Conservation (phyloP, 1,284 basidiomycete genomes). For the Phellinidium pouzarii region DNA sequence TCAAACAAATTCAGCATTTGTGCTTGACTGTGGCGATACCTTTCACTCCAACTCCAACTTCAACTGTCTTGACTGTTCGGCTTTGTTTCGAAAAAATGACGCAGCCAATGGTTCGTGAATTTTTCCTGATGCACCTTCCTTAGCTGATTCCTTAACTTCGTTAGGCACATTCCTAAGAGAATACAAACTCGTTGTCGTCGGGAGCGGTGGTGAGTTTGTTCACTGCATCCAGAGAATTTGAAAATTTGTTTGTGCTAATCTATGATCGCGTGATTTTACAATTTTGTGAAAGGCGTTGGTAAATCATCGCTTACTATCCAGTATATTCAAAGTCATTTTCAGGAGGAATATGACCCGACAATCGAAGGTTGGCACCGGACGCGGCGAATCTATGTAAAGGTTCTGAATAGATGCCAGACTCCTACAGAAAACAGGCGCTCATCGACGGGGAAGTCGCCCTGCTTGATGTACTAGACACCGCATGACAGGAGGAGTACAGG, state of each 20-base stretch:
- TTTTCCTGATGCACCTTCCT: too few species aligned
- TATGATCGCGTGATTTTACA: background rate
- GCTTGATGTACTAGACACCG: conserved; percentile 96
- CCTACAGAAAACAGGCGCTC: conserved; percentile 91
- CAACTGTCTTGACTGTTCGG: too few species aligned
- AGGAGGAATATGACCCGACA: conserved; percentile 97
- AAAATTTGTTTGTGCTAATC: background rate
- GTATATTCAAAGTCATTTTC: conserved; percentile 96
- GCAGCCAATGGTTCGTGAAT: too few species aligned
- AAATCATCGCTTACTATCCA: conserved; percentile 97
- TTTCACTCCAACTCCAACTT: too few species aligned
- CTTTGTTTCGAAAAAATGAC: too few species aligned
- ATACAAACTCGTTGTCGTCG: conserved; percentile 96
- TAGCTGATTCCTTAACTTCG: background rate
- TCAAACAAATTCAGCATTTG: too few species aligned
- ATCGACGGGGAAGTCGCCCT: conserved; percentile 98
- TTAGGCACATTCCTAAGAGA: conserved; percentile 90
- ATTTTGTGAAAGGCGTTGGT: conserved; percentile 69
- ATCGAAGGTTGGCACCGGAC: conserved; percentile 67
- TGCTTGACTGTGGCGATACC: too few species aligned
- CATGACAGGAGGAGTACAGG: conserved; percentile 99
- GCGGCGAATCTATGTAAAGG: background rate
- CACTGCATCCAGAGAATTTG: background rate
- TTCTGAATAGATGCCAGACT: conserved; percentile 48
- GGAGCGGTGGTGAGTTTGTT: conserved; percentile 79